Conservation (phyloP, 768 basidiomycete species). For the Lentinula detonsa region DNA sequence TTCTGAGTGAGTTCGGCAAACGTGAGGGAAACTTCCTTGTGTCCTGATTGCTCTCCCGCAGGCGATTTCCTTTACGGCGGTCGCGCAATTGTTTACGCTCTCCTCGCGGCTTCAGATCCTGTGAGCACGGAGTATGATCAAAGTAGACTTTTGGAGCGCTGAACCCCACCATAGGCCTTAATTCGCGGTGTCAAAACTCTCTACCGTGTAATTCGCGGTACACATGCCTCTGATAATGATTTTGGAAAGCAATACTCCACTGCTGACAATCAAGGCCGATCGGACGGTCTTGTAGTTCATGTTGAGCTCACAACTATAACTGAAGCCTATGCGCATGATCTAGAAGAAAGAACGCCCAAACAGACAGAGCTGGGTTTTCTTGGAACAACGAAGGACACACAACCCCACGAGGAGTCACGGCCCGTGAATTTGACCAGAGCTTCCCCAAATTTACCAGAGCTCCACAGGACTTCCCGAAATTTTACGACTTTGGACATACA, state of each 20-base stretch:
- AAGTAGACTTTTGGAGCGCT: not conserved
- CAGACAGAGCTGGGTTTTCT: not conserved
- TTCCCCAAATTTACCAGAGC: not conserved
- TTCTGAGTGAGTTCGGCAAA: slow-evolving; percentile 3
- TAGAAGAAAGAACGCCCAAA: not conserved
- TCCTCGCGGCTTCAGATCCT: slow-evolving; percentile 13
- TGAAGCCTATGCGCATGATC: not conserved
- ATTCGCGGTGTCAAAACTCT: slow-evolving; percentile 8
- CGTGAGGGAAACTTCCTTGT: not conserved
- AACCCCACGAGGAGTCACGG: not conserved
- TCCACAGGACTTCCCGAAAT: not conserved
- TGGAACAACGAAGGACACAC: not conserved
- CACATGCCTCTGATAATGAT: not conserved
- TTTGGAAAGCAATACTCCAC: not conserved
- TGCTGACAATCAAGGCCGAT: not conserved
- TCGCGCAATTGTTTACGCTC: slow-evolving; percentile 11
- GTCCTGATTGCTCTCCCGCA: not conserved
- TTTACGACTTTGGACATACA: not conserved
- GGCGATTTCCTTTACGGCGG: slow-evolving; percentile 16
- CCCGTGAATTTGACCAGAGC: not conserved
- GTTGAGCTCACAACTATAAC: slow-evolving; percentile 1
- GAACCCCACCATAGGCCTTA: slow-evolving; percentile 5
- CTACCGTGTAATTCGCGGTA: not conserved
- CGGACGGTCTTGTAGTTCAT: not conserved
- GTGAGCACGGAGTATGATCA: slow-evolving; percentile 3